phyloP scores from a whole-genome alignment of 768 basidiomycete species.

The Pisolithus tinctorius region DNA sequence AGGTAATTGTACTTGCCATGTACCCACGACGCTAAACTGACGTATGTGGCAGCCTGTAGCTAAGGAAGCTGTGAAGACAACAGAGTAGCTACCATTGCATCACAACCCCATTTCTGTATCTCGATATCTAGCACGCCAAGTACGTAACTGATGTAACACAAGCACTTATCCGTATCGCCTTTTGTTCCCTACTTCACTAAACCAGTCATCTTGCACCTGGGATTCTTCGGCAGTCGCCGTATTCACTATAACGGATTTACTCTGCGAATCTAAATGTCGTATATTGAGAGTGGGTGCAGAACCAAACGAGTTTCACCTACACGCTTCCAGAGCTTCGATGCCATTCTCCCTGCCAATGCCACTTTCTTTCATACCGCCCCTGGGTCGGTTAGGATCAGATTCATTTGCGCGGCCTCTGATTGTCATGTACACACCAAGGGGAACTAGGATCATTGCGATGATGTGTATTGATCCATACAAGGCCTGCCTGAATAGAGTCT shows the following conservation, averaged over 20 bases:
- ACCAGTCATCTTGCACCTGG: conserved; percentile 68
- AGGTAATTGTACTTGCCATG: conserved; percentile 36
- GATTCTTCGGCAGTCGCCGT: conserved; percentile 57
- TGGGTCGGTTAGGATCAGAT: conserved; percentile 21
- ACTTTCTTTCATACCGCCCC: conserved; percentile 89
- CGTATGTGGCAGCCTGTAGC: conserved; percentile 30
- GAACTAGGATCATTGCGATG: conserved; percentile 87
- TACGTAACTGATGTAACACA: conserved; percentile 10
- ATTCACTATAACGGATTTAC: conserved; percentile 76
- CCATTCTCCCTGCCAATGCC: conserved; percentile 87
- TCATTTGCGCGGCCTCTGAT: neutral
- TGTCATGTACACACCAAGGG: conserved; percentile 52
- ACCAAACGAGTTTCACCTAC: conserved; percentile 33
- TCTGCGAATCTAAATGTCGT: conserved; percentile 61
- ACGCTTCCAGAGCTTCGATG: conserved; percentile 70
- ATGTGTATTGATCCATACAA: conserved; percentile 87
- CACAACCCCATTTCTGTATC: neutral
- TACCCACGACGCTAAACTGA: neutral
- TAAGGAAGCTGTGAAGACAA: conserved; percentile 54
- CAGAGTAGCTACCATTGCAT: conserved; percentile 21
- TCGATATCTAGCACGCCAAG: conserved; percentile 2
- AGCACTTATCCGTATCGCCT: conserved; percentile 56
- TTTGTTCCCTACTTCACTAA: conserved; percentile 47
- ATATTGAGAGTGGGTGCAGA: conserved; percentile 1
- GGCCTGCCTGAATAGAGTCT: conserved; percentile 59